Evolutionary conservation across 2,329 filamentous ascomycete species (phyloP).

Genomic region (Penicillium sp.): DNA sequence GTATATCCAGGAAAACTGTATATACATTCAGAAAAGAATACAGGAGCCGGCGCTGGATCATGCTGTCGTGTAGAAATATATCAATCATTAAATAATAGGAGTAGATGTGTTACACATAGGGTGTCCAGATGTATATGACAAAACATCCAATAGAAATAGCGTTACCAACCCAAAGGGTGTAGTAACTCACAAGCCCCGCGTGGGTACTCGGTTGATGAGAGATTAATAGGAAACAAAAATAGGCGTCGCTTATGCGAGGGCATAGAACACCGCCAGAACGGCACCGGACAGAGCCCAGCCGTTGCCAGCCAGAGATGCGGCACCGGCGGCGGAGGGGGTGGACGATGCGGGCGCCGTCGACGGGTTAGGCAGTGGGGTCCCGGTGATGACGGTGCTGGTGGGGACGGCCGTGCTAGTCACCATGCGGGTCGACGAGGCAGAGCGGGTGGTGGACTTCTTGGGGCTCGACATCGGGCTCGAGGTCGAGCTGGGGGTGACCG

Average conservation of each 20-base stretch:
- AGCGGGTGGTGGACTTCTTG: slow-evolving; percentile 15
- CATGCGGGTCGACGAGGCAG: slow-evolving; percentile 13
- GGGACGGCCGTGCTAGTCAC: slow-evolving; percentile 10
- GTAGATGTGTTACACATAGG: slow-evolving; percentile 18
- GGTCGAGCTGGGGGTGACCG: slow-evolving; percentile 9
- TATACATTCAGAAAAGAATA: slow-evolving; percentile 12
- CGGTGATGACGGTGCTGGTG: slow-evolving; percentile 5
- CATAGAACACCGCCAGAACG: slow-evolving; percentile 24
- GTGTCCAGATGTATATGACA: slow-evolving; percentile 9
- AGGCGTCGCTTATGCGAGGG: slow-evolving; percentile 21
- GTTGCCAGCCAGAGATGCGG: slow-evolving; percentile 17
- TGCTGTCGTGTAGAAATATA: slow-evolving; percentile 26
- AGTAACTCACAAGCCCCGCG: not conserved
- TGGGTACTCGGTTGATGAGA: not conserved
- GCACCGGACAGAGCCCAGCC: slow-evolving; percentile 27
- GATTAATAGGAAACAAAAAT: not conserved
- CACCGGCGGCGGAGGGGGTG: slow-evolving; percentile 20
- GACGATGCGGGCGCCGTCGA: slow-evolving; percentile 6
- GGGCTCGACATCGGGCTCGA: slow-evolving; percentile 9
- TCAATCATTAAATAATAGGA: slow-evolving; percentile 22
- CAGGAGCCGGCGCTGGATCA: slow-evolving; percentile 21
- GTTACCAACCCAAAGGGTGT: slow-evolving; percentile 7
- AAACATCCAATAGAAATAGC: slow-evolving; percentile 19
- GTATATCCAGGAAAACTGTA: not conserved
- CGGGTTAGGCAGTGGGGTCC: slow-evolving; percentile 12